Conservation (phyloP, 1,139 yeast species). For the Saccharomyces hybrid region DNA sequence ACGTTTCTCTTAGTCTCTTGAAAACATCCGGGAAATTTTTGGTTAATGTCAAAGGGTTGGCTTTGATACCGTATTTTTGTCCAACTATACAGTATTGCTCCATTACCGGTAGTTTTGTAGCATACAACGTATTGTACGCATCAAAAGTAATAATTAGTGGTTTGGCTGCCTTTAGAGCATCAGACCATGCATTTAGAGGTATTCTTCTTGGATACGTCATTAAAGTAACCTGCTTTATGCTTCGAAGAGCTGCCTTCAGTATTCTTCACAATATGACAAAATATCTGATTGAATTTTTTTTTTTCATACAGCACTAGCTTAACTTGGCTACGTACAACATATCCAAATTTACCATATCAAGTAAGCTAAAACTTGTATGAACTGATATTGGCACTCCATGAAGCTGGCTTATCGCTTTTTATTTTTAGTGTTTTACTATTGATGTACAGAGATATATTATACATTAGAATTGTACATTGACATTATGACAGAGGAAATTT, state of each 20-base stretch:
- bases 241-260: neutral
- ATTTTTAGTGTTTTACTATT: neutral
- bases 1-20: slow-evolving; percentile 29
- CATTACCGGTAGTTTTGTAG: slow-evolving; percentile 48
- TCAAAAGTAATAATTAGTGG: slow-evolving; percentile 57
- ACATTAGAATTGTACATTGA: neutral
- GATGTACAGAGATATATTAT: neutral
- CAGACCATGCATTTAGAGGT: slow-evolving; percentile 11
- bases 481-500: neutral
- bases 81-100: slow-evolving; percentile 47
- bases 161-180: slow-evolving; percentile 10
- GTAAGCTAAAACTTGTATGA: neutral
- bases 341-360: neutral
- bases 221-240: neutral
- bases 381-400: no score
- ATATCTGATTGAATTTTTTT: neutral
- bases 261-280: neutral
- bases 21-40: slow-evolving; percentile 29
- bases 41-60: slow-evolving; percentile 31
- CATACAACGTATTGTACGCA: slow-evolving; percentile 58
- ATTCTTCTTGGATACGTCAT: slow-evolving; percentile 17
- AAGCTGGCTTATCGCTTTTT: neutral
- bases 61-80: slow-evolving; percentile 37
- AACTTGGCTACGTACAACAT: neutral
- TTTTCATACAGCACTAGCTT: neutral